These are phyloP conservation scores for Berberis thunbergii DNA, from an alignment of 164 flowering plant species.

Conservation along the genomic window DNA sequence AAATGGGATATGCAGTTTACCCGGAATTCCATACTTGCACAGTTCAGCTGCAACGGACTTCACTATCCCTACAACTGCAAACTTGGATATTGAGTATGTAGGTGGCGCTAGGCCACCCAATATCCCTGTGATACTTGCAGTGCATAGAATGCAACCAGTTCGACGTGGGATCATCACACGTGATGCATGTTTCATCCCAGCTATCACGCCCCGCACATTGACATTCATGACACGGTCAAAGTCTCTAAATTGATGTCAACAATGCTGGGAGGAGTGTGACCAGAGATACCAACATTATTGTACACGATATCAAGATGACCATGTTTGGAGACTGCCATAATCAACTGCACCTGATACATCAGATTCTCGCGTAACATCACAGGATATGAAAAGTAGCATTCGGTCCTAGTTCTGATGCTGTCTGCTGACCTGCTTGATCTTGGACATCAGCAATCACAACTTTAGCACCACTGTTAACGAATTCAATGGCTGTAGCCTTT, in stretches of 20 bases:
- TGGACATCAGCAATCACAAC: conserved; percentile 77
- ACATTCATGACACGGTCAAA: conserved; percentile 56
- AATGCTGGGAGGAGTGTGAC: conserved; percentile 45
- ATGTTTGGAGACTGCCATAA: conserved; percentile 37
- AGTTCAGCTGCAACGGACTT: conserved; percentile 34
- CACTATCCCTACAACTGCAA: conserved; percentile 33
- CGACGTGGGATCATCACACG: conserved; percentile 66
- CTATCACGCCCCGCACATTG: conserved; percentile 58
- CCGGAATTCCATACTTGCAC: conserved; percentile 34
- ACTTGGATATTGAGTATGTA: conserved; percentile 35
- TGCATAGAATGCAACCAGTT: conserved; percentile 37
- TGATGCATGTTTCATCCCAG: conserved; percentile 74
- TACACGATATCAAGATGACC: conserved; percentile 69
- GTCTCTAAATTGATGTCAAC: conserved; percentile 41
- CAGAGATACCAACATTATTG: conserved; percentile 76
- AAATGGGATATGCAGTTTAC: conserved; percentile 55
- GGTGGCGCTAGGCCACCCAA: conserved; percentile 43
- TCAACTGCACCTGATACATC: conserved; percentile 63
- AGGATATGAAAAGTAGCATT: conserved; percentile 49
- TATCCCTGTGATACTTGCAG: conserved; percentile 38
- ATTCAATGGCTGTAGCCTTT: conserved; percentile 57
- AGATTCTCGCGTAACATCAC: conserved; percentile 58
- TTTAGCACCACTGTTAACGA: conserved; percentile 64
- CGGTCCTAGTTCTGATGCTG: conserved; percentile 51
- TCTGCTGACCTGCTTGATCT: conserved; percentile 32